Evolutionary conservation across 345 rosid species (phyloP).

Genomic region (Garcia nutans): DNA sequence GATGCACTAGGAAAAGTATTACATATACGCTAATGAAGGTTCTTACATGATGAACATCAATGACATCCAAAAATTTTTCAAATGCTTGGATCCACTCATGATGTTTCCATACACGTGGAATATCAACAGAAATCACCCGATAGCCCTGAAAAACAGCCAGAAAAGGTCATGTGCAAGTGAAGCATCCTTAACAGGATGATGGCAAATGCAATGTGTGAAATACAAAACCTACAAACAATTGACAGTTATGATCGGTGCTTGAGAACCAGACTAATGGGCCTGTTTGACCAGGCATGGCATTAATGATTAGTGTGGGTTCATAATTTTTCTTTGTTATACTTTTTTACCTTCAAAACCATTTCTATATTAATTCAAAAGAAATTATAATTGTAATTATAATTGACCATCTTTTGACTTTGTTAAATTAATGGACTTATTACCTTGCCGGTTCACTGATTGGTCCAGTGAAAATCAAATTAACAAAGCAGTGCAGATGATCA

Average conservation of each 20-base stretch:
- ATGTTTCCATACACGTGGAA: constrained; percentile 96
- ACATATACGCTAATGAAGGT: constrained; percentile 23
- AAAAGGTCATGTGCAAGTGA: neutral
- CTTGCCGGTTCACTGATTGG: neutral
- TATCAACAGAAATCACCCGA: constrained; percentile 90
- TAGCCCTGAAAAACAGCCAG: constrained; percentile 63
- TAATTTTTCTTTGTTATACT: no score
- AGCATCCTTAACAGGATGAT: neutral
- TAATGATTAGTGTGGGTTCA: neutral
- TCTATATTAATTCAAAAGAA: no score
- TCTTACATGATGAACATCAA: constrained; percentile 95
- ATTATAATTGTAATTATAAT: no score
- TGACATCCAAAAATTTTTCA: constrained; percentile 93
- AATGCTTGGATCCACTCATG: constrained; percentile 99
- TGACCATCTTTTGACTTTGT: neutral
- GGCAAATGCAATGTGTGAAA: neutral
- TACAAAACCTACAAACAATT: neutral
- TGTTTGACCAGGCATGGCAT: neutral
- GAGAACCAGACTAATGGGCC: neutral
- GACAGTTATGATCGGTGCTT: neutral
- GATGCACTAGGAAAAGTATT: neutral
- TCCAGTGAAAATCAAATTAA: neutral
- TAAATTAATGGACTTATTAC: neutral
- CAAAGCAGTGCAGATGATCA: neutral
- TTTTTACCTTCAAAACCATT: neutral